Evolutionary conservation across 768 basidiomycete genomes (phyloP), one percentile per base, ranked within the genome.

Genomic region (Royoungia palumana): DNA sequence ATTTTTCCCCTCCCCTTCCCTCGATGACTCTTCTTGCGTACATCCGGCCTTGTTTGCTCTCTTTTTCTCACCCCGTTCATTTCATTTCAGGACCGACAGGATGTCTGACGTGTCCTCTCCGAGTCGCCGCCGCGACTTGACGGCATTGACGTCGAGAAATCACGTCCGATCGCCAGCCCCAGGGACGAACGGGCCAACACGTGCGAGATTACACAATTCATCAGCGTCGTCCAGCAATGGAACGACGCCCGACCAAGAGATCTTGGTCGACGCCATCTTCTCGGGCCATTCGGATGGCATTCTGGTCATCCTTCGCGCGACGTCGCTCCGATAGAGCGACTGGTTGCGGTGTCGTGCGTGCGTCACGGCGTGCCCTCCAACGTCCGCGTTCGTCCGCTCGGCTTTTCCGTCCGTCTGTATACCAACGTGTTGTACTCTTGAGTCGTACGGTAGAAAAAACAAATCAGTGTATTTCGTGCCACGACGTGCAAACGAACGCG

Each of bases 271-370:
- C 58, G 85, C 87, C 2, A 89, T 91, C 46, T 89, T 91, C 61
- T 88, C 87, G 28, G 88, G 85, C 5, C 89, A 90, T 62, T 90
- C 89, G 24, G 89, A 91, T 61, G 89, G 89, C 5, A 72, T 91
- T 48, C 80, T 91, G 72, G 85, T 89, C 53, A 87, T 91, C 55
- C 68, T 91, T 12, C 80, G 89, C 19, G 70, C 75, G 40, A 75
- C 78, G 30, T 62, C 68, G 32, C 46, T 58, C 9, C 37, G 40
- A 28, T 30, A 34, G 42, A 19, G 28, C 27, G 37, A 22, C 21
- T 17, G 1, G 2, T 42, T 20, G 8, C n/a, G 17, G 11, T 5
- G 20, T 41, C 6, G 28, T 28, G 3, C 32, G 17, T 6, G 17
- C 19, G 10, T 41, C n/a, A 25, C 13, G 25, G 19, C 19, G 20